Conservation (phyloP, 345 rosid genomes). For the Limnanthes douglasii region DNA sequence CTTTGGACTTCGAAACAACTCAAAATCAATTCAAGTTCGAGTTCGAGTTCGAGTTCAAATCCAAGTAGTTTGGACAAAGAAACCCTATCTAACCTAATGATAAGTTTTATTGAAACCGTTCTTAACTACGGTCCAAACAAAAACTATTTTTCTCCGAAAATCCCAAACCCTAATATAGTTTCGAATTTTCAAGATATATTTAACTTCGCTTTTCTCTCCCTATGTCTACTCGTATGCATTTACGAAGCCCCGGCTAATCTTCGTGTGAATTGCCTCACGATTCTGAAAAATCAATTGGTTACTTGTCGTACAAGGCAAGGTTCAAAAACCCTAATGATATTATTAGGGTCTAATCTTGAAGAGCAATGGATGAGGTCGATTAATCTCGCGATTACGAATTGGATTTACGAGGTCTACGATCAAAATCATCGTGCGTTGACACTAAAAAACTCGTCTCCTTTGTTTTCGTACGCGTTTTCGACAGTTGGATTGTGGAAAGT, state of each 20-base stretch:
- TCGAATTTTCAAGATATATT: slow-evolving; percentile 36
- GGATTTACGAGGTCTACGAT: slow-evolving; percentile 45
- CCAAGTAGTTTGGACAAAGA: slow-evolving; percentile 18
- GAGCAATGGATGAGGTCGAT: slow-evolving; percentile 83
- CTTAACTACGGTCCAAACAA: slow-evolving; percentile 34
- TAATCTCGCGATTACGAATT: slow-evolving; percentile 72
- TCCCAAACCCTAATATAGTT: slow-evolving; percentile 22
- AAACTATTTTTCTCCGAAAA: slow-evolving; percentile 14
- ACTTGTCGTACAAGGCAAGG: slow-evolving; percentile 28
- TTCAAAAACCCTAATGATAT: slow-evolving; percentile 46
- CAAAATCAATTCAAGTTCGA: slow-evolving; percentile 17
- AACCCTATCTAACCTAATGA: slow-evolving; percentile 22
- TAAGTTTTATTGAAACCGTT: slow-evolving; percentile 42
- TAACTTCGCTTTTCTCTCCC: slow-evolving; percentile 51
- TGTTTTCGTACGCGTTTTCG: slow-evolving; percentile 60
- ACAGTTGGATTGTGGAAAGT: slow-evolving; percentile 72
- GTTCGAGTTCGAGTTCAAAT: slow-evolving; percentile 1
- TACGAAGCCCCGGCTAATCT: slow-evolving; percentile 67
- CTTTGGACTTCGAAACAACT: slow-evolving; percentile 60
- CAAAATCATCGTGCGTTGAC: slow-evolving; percentile 6
- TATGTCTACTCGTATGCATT: slow-evolving; percentile 47
- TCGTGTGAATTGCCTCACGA: slow-evolving; percentile 32
- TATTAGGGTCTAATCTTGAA: slow-evolving; percentile 62
- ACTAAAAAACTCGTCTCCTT: slow-evolving; percentile 47
- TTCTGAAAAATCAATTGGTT: slow-evolving; percentile 36